Evolutionary conservation across 148 eudicot genomes (phyloP).

Genomic region (Fagopyrum homotropicum): DNA sequence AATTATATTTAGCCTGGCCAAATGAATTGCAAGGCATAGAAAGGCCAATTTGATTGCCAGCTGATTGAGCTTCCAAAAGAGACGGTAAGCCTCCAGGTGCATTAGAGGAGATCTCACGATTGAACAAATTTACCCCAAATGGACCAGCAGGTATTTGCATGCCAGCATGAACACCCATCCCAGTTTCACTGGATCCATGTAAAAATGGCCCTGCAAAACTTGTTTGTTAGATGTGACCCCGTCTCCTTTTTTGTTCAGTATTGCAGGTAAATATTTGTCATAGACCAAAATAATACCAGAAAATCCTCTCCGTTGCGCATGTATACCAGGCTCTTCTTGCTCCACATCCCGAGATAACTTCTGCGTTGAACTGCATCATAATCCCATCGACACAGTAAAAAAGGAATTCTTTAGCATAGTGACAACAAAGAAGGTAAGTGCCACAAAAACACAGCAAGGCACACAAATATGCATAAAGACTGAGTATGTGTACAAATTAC

Average conservation of each 20-base stretch:
- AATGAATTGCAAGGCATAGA: conserved; percentile 31
- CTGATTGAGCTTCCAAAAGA: conserved; percentile 39
- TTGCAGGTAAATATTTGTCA: background rate
- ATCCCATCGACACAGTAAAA: background rate
- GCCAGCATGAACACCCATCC: conserved; percentile 24
- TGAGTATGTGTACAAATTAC: background rate
- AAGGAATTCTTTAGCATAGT: background rate
- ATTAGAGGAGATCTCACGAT: conserved; percentile 51
- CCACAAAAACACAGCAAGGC: background rate
- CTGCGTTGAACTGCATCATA: conserved; percentile 39
- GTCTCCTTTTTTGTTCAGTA: background rate
- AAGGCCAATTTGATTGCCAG: conserved; percentile 35
- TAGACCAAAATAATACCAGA: conserved; percentile 29
- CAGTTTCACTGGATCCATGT: conserved; percentile 41
- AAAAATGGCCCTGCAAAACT: conserved; percentile 14
- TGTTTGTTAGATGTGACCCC: background rate
- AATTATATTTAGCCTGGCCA: conserved; percentile 31
- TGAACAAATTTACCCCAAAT: conserved; percentile 24
- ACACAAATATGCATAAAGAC: background rate
- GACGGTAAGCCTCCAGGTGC: conserved; percentile 55
- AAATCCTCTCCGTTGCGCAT: conserved; percentile 38
- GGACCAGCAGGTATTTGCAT: conserved; percentile 29
- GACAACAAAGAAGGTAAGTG: background rate
- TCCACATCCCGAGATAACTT: conserved; percentile 37
- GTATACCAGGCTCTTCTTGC: conserved; percentile 34